These are phyloP conservation scores for Aciculoconidium aculeatum DNA, from an alignment of 805 yeast species.

Conservation along the genomic window DNA sequence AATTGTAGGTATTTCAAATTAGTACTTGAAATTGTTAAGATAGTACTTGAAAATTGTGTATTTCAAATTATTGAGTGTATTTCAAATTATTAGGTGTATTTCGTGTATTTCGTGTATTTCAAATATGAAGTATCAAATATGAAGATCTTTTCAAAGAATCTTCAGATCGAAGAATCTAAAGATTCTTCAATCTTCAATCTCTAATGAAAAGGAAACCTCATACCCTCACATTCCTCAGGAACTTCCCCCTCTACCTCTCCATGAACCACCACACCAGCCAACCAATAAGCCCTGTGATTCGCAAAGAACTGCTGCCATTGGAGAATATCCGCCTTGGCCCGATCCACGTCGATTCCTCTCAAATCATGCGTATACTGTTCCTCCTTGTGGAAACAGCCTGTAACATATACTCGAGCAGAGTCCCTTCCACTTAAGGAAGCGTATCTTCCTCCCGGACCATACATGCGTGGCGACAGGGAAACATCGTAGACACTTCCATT, in stretches of 20 bases:
- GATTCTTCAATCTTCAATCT: too few relatives aligned
- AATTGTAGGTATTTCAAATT: too few relatives aligned
- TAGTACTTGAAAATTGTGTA: too few relatives aligned
- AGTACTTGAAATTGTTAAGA: too few relatives aligned
- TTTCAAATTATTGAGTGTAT: too few relatives aligned
- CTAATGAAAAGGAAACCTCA: slow-evolving; percentile 10
- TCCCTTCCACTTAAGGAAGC: slow-evolving; percentile 57
- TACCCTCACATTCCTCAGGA: slow-evolving; percentile 42
- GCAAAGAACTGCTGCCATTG: slow-evolving; percentile 52
- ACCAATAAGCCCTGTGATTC: slow-evolving; percentile 49
- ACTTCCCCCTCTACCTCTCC: slow-evolving; percentile 40
- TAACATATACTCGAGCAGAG: slow-evolving; percentile 61
- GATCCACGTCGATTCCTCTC: slow-evolving; percentile 47
- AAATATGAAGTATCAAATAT: too few relatives aligned
- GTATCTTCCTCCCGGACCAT: slow-evolving; percentile 58
- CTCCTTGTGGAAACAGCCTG: slow-evolving; percentile 55
- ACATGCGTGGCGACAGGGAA: slow-evolving; percentile 40
- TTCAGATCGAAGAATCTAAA: slow-evolving; percentile 2
- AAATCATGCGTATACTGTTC: slow-evolving; percentile 63
- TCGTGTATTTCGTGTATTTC: too few relatives aligned
- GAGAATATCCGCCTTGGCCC: slow-evolving; percentile 33
- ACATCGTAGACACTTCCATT: slow-evolving; percentile 66
- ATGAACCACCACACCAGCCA: slow-evolving; percentile 51
- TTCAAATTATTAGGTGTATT: too few relatives aligned
- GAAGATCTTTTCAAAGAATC: too few relatives aligned